Base-by-base conservation (phyloP, 192 early-diverging fungal species). In the Linderina pennispora region DNA sequence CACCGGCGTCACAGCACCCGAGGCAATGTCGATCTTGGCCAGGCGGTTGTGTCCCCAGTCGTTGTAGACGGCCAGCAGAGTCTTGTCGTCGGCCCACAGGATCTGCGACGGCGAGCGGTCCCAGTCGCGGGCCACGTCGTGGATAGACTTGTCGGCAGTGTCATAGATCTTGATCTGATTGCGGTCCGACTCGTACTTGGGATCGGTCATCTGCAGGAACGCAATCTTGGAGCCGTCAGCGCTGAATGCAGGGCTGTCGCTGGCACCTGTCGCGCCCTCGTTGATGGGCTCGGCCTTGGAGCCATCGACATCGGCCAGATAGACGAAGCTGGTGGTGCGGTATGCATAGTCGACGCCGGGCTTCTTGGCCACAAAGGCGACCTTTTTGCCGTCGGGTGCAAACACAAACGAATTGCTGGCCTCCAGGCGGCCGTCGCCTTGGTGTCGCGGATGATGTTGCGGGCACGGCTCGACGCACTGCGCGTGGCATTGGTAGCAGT, bases 101-200 rank as follows among this genome's bases (percentile, higher is more conserved):
- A 88, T 35, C 0, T 56, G 47, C 31, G 58, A 51, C 9, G 80
- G 80, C 23, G 78, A 82, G 28, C 79, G 74, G 48, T 85, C 78
- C 85, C 85, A 87, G 36, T 73, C 37, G 2, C 72, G 36, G 18
- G 77, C 77, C 35, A 87, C 51, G 7, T 56, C 42, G 1, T 48
- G 48, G 0, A 70, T 74, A 15, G 66, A 40, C 15, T 72, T 48
- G 0, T 64, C 65, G 0, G 28, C 25, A 11, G 66, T 55, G 43
- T 76, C 60, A 43, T 82, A 78, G 26, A 87, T 24, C 28, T 80
- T 58, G 17, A 92, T 79, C 13, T 75, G 72, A 59, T 87, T 89
- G 49, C 78, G 80, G 56, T 90, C 90, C 0, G 88, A 68, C 56
- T 92, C 88, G 52, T 92, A 86, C 26, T 80, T 53, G 3, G 82